These are phyloP conservation scores for Penicillium ochrochloron DNA, from an alignment of 495 filamentous ascomycete genomes.

Conservation along the genomic window DNA sequence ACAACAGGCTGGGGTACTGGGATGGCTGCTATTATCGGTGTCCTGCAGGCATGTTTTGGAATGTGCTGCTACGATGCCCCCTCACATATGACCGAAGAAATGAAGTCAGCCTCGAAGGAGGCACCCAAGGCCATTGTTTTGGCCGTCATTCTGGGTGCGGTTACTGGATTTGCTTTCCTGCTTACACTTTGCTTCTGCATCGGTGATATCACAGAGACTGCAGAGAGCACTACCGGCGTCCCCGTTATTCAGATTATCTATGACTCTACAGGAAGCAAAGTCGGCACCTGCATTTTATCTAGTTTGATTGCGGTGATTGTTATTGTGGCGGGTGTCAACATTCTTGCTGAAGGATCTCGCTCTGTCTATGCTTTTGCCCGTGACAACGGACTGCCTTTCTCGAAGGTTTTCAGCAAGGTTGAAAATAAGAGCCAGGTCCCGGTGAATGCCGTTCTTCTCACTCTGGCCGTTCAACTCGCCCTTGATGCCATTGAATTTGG, in stretches of 20 bases:
- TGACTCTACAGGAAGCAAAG: constrained; percentile 48
- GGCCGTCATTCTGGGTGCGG: constrained; percentile 54
- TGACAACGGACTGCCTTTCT: constrained; percentile 54
- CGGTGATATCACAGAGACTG: constrained; percentile 46
- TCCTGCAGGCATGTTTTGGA: constrained; percentile 60
- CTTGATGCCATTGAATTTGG: constrained; percentile 63
- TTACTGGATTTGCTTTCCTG: constrained; percentile 57
- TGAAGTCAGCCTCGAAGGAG: constrained; percentile 53
- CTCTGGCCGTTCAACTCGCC: constrained; percentile 55
- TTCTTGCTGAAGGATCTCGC: constrained; percentile 51
- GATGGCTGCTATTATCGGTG: constrained; percentile 59
- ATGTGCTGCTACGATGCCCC: constrained; percentile 60
- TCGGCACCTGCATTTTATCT: constrained; percentile 45
- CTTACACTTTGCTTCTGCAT: constrained; percentile 56
- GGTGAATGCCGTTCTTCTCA: constrained; percentile 54
- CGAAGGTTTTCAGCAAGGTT: constrained; percentile 47
- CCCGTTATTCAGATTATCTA: constrained; percentile 56
- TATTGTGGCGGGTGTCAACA: constrained; percentile 45
- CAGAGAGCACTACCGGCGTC: constrained; percentile 47
- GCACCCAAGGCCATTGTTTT: constrained; percentile 60
- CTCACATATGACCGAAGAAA: constrained; percentile 56
- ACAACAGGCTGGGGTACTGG: constrained; percentile 55
- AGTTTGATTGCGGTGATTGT: constrained; percentile 48
- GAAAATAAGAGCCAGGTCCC: constrained; percentile 46
- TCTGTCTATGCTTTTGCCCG: constrained; percentile 53